Percentiles rank a stretch among this genome's conserved stretches.
Evolutionary conservation across 352 stramenopile species (phyloP).

Genomic region (Globisporangium perplexum): DNA sequence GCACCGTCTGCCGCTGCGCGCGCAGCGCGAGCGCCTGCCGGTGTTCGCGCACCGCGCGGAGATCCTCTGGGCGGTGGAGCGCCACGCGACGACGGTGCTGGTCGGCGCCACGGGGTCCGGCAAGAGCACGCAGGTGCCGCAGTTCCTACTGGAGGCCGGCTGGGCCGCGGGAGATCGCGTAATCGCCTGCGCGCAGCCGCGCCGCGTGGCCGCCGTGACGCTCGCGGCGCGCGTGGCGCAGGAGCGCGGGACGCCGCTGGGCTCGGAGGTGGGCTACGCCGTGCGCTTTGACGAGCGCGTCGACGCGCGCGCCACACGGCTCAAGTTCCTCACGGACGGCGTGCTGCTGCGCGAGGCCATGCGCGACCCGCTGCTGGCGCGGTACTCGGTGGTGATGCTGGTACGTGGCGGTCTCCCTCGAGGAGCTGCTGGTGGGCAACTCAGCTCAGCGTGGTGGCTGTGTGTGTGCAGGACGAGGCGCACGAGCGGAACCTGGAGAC

Average conservation of each 20-base stretch:
- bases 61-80: constrained; percentile 90
- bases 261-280: constrained; percentile 94
- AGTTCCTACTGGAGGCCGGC: constrained; percentile 89
- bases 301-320: constrained; percentile 58
- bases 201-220: constrained; percentile 97
- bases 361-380: constrained; percentile 66
- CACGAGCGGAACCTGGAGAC: constrained; percentile 93
- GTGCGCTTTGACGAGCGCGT: constrained; percentile 98
- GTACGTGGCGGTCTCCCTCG: constrained; percentile 24
- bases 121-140: constrained; percentile 92
- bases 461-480: constrained; percentile 85
- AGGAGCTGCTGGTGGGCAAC: too few species aligned
- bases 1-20: constrained; percentile 42
- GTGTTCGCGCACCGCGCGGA: constrained; percentile 85
- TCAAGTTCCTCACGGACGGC: constrained; percentile 99
- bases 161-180: constrained; percentile 52
- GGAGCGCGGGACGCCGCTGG: constrained; percentile 94
- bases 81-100: constrained; percentile 84
- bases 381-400: constrained; percentile 82
- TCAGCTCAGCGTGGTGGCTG: too few species aligned
- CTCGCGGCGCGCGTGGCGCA: constrained; percentile 96
- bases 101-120: constrained; percentile 91
- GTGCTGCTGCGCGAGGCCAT: constrained; percentile 97
- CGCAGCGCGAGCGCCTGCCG: constrained; percentile 68
- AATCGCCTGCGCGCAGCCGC: constrained; percentile 90